Base-by-base conservation (phyloP, 345 rosid species). In the Syzygium aromaticum region DNA sequence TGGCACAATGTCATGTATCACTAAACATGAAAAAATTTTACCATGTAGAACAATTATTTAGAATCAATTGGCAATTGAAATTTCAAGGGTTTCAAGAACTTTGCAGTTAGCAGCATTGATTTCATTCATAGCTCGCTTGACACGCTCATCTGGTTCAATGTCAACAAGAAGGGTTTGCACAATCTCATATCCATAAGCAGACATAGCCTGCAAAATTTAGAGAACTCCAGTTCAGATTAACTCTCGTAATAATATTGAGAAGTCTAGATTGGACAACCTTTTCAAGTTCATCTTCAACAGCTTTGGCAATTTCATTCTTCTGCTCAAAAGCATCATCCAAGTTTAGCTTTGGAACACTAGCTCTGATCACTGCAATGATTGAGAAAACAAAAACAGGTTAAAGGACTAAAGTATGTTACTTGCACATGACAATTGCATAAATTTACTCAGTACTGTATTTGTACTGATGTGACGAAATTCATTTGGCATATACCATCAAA, bases 281-380 rank as follows among this genome's bases (percentile, higher is more conserved):
- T 87, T 91, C 92, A 28, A 89, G 92, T 84, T 91, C 92, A 67
- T 91, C 89, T 86, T 91, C 92, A 57, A 91, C 92, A 11, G 90
- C 91, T 54, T 87, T 88, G 56, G 91, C 92, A 53, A 91, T 91
- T 25, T 91, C 91, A 84, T 91, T 91, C 82, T 91, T 89, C 87
- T 88, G 92, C 85, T 91, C 92, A 52, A 91, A 91, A 78, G 85
- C 91, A 54, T 89, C 88, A 87, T 91, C 92, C 85, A 91, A 80
- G 64, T 86, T 85, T 51, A 91, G 90, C 64, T 85, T 89, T 11
- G 91, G 92, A 56, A 91, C 90, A 87, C 87, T 80, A 80, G 91
- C 91, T 86, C 92, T 88, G 88, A 91, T 91, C 78, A 89, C 91
- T 91, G 87, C 63, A 13, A 73, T 73, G 80, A 73, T 73, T 33